Base-by-base conservation (phyloP, 1,284 basidiomycete genomes). In the Sparassis latifolia region DNA sequence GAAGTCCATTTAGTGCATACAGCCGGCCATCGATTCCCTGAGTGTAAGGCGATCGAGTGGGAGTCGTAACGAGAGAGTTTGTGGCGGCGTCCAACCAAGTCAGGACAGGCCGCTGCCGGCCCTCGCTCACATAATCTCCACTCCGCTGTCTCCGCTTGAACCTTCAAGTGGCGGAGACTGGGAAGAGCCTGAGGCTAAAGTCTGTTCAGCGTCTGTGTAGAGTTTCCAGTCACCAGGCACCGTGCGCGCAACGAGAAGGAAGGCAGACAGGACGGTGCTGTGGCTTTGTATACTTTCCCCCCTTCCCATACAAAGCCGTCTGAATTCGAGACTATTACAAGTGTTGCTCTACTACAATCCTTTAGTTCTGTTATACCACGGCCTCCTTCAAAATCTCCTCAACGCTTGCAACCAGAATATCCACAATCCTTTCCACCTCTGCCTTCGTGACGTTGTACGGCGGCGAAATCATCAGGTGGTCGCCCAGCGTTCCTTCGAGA, bases 1-100 rank as follows among this genome's bases (percentile, higher is more conserved):
- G 80, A 84, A 79, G 82, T 88, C 85, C 85, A 88, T 88, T 86
- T 87, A 87, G 83, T 79, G 73, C 74, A 78, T 82, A 76, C 82
- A 71, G 78, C 78, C 79, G 80, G 86, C 85, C 85, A 88, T 88
- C 79, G 84, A 86, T 82, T 75, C 73, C 66, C 57, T 56, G 43
- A 47, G 33, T 51, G 50, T 60, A 20, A 62, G 60, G 60, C 56
- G 60, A 58, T 62, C 60, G 57, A 60, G 55, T 54, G 57, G 54
- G 52, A 52, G 45, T 51, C 37, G 30, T 20, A 38, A 43, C 35
- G 37, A 43, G 32, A 44, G 40, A 41, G 48, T n/a, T 49, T 49
- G 51, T 52, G 51, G 51, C 47, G 51, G 51, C 51, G 51, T 49
- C 51, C 40, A 49, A 40, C 47, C 10, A 43, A 49, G 41, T 45